Conservation (phyloP, 805 yeast species). For the Candida krabiensis region DNA sequence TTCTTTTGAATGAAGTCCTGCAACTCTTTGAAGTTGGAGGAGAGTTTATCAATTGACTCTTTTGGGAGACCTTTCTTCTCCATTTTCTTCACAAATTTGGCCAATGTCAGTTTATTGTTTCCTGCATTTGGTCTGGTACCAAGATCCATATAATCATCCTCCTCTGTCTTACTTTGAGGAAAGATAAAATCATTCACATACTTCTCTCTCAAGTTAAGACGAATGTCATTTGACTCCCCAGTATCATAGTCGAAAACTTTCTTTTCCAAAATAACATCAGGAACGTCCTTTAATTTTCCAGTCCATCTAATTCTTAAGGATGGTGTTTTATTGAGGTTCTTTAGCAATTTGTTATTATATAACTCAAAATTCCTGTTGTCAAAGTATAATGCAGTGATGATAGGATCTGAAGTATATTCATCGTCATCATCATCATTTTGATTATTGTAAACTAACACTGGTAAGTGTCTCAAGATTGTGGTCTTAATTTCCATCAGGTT, state of each 20-base stretch:
- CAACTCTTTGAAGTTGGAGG: conserved; percentile 56
- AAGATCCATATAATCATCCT: conserved; percentile 37
- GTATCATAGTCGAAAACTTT: conserved; percentile 62
- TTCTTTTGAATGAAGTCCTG: conserved; percentile 63
- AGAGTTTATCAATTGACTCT: conserved; percentile 50
- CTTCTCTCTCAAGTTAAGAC: conserved; percentile 75
- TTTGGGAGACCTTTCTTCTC: conserved; percentile 58
- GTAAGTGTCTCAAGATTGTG: conserved; percentile 88
- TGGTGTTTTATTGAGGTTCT: conserved; percentile 58
- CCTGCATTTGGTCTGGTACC: conserved; percentile 9
- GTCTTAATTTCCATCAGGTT: conserved; percentile 96
- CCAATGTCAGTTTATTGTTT: conserved; percentile 29
- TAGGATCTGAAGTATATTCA: conserved; percentile 67
- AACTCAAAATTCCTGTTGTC: conserved; percentile 82
- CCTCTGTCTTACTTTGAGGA: conserved; percentile 10
- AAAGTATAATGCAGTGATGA: conserved; percentile 82
- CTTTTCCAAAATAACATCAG: conserved; percentile 80
- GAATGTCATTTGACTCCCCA: conserved; percentile 50
- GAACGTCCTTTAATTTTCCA: conserved; percentile 74
- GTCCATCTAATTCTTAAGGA: conserved; percentile 89
- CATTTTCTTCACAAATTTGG: conserved; percentile 59
- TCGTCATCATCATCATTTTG: conserved; percentile 49
- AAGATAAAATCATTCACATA: conserved; percentile 69
- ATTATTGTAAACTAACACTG: conserved; percentile 76
- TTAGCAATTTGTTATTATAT: conserved; percentile 80